Base-by-base conservation (phyloP, 2,329 filamentous ascomycete species). In the Mariannaea sp. region DNA sequence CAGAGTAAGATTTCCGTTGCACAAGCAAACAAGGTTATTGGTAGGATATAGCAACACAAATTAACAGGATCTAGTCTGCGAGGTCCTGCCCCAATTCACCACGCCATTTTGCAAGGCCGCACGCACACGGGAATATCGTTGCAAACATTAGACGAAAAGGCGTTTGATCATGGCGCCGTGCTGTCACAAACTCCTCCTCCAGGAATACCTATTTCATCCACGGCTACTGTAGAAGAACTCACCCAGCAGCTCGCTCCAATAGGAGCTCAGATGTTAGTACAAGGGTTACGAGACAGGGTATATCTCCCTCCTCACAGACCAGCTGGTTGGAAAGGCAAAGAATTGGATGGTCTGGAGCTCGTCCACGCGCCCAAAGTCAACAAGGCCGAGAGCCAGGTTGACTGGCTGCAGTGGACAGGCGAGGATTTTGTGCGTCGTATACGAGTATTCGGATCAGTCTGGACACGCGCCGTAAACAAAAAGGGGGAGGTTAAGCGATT, bases 81-180 rank as follows among this genome's bases (percentile, higher is more conserved):
- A 53, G 94, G 94, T 2, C 83, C 94, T 9, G 90, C 94, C 2
- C 94, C 94, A 0, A 79, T 99, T 12, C 88, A 96, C 58, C 89
- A 92, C 71, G 85, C 90, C n/a, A 79, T 97, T 29, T 77, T 97
- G 12, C 74, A 80, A 22, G 75, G 80, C 10, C 77, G 83, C 49
- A 65, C 66, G 1, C 73, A 76, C 54, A 90, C 89, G 0, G 94
- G 94, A 19, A 81, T 97, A 17, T 88, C 89, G 0, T 77, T 99
- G 20, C 94, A 99, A 71, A 97, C 93, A 0, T 80, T 99, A 30
- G 85, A 97, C 70, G 80, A 84, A 2, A 73, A 76, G 13, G 73
- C 79, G 40, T 97, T 97, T 68, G 94, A 99, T 70, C 83, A 85
- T 55, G 94, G 94, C 22, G 71, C 77, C 2, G 80, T 97, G 8